Evolutionary conservation across 257 asterid genomes (phyloP).

Genomic region (Paraleonurus japonicus): DNA sequence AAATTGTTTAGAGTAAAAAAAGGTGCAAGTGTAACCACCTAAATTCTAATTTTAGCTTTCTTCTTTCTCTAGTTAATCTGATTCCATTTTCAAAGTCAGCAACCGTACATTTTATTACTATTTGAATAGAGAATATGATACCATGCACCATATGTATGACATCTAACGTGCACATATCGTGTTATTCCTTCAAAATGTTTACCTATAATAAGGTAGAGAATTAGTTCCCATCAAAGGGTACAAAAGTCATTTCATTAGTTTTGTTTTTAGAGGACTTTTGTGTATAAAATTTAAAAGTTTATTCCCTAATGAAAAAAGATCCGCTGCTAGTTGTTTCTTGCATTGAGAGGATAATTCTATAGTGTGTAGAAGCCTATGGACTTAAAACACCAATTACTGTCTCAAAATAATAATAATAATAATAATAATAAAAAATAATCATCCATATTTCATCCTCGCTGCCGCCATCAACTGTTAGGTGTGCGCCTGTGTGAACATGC

Average conservation of each 20-base stretch:
- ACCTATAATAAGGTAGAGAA: slow-evolving; percentile 1
- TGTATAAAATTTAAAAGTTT: not conserved
- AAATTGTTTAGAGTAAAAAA: slow-evolving; percentile 20
- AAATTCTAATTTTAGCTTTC: slow-evolving; percentile 29
- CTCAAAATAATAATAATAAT: too few species aligned
- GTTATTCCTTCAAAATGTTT: slow-evolving; percentile 23
- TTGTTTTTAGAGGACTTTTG: not conserved
- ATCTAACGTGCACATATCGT: slow-evolving; percentile 9
- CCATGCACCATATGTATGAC: slow-evolving; percentile 22
- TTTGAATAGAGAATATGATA: slow-evolving; percentile 27
- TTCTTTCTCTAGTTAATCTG: slow-evolving; percentile 25
- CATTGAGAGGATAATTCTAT: not conserved
- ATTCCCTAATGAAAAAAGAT: not conserved
- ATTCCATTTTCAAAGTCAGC: slow-evolving; percentile 30
- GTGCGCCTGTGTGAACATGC: too few species aligned
- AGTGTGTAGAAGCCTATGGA: not conserved
- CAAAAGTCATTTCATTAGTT: not conserved
- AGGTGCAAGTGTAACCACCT: slow-evolving; percentile 29
- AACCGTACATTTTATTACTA: not conserved
- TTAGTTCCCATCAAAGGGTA: not conserved
- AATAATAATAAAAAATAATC: too few species aligned
- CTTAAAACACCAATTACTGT: too few species aligned
- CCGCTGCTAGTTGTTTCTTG: not conserved
- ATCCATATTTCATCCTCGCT: too few species aligned
- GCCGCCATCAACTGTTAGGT: too few species aligned